phyloP scores from a whole-genome alignment of 306 rosid species.

The Ammopiptanthus mongolicus region DNA sequence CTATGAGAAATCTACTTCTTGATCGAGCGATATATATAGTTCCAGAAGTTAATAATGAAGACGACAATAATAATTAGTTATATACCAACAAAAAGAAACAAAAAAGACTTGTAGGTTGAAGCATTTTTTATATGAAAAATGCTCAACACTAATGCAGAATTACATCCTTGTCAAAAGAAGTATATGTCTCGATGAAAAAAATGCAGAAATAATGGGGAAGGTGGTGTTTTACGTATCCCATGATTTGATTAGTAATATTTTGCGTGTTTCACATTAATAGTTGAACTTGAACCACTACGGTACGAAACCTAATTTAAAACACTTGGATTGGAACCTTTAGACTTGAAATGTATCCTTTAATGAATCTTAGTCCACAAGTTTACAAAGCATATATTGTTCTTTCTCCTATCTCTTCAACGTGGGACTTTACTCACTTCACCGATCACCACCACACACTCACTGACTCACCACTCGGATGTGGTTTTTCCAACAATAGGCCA shows the following conservation, averaged over 20 bases:
- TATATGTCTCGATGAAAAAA: not conserved
- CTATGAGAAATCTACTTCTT: not conserved
- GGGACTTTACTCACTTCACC: too few relatives aligned
- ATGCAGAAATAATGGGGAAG: not conserved
- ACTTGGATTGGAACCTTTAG: too few relatives aligned
- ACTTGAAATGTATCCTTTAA: too few relatives aligned
- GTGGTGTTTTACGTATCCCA: not conserved
- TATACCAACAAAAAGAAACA: not conserved
- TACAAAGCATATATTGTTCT: too few relatives aligned
- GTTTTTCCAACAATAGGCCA: not conserved
- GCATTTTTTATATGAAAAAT: not conserved
- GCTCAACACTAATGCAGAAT: not conserved
- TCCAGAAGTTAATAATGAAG: not conserved
- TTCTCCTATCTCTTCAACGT: too few relatives aligned
- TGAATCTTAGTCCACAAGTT: too few relatives aligned
- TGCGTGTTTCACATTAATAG: not conserved
- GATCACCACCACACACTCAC: too few relatives aligned
- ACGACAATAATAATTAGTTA: not conserved
- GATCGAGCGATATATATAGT: slow-evolving; percentile 6
- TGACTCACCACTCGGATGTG: too few relatives aligned
- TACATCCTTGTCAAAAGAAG: not conserved
- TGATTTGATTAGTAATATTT: not conserved
- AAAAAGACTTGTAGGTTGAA: not conserved
- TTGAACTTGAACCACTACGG: not conserved
- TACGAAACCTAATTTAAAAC: not conserved